Conservation (phyloP, 495 filamentous ascomycete species). For the Penicillium diatomitis region DNA sequence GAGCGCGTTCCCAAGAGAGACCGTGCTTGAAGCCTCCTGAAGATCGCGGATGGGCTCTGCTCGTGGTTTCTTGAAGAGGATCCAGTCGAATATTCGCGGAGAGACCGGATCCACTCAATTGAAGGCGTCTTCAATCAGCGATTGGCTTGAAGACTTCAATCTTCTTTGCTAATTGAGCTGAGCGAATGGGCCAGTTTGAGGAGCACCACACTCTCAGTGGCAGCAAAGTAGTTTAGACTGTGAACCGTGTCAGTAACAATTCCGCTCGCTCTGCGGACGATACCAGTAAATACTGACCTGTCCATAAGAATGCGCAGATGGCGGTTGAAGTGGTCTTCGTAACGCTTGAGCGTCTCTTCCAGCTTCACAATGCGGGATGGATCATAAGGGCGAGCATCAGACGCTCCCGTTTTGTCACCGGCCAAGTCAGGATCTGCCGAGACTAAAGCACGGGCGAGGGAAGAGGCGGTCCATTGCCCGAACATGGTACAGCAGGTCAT, state of each 20-base stretch:
- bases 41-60: too few species aligned
- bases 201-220: constrained; percentile 92
- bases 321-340: constrained; percentile 83
- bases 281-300: constrained; percentile 33
- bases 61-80: too few species aligned
- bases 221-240: constrained; percentile 85
- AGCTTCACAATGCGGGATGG: constrained; percentile 65
- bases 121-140: too few species aligned
- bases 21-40: too few species aligned
- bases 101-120: too few species aligned
- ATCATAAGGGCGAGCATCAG: constrained; percentile 41
- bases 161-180: constrained; percentile 34
- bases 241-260: constrained; percentile 1
- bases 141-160: constrained; percentile 17
- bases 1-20: too few species aligned
- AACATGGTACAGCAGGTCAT: constrained; percentile 90
- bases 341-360: constrained; percentile 73
- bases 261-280: too few species aligned
- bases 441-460: constrained; percentile 66
- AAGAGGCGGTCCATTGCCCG: constrained; percentile 70
- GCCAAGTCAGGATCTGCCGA: constrained; percentile 66
- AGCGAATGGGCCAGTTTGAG: constrained; percentile 57
- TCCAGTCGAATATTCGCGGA: too few species aligned
- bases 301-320: constrained; percentile 89
- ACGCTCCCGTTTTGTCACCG: constrained; percentile 26